Percentiles rank a stretch among this genome's conserved stretches.
phyloP scores from a whole-genome alignment of 176 grass and related monocot species.

The Raddia guianensis region DNA sequence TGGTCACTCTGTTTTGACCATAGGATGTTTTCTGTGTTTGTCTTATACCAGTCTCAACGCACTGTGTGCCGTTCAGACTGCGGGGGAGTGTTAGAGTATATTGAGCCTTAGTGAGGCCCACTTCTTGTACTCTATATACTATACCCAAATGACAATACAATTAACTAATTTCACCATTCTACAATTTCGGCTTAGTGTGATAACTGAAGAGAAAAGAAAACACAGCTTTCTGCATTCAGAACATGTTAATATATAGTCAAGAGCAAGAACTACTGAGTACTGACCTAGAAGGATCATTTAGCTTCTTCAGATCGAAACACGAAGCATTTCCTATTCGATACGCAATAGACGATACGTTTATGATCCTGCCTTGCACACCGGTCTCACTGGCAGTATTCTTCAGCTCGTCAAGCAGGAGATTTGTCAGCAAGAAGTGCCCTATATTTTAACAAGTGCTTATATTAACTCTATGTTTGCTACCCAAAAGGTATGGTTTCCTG shows the following conservation, averaged over 20 bases:
- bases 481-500: too few relatives aligned
- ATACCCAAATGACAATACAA: too few relatives aligned
- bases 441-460: too few relatives aligned
- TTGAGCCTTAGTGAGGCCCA: too few relatives aligned
- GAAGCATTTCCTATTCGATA: conserved; percentile 51
- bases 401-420: conserved; percentile 82
- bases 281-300: conserved; percentile 63
- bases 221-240: not conserved
- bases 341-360: conserved; percentile 62
- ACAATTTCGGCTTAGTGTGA: not conserved
- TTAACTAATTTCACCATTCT: too few relatives aligned
- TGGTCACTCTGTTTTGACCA: too few relatives aligned
- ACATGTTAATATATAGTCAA: not conserved
- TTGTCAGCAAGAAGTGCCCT: not conserved
- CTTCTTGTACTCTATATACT: too few relatives aligned
- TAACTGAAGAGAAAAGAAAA: not conserved
- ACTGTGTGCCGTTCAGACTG: too few relatives aligned
- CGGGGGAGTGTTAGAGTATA: too few relatives aligned
- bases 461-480: too few relatives aligned
- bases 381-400: not conserved
- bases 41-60: too few relatives aligned
- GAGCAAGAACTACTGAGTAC: conserved; percentile 24
- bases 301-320: conserved; percentile 50
- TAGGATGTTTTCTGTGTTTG: too few relatives aligned
- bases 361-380: conserved; percentile 69